Evolutionary conservation across 805 yeast species (phyloP), one percentile per base, ranked within the genome.

Genomic region (Dipodascus albidus): DNA sequence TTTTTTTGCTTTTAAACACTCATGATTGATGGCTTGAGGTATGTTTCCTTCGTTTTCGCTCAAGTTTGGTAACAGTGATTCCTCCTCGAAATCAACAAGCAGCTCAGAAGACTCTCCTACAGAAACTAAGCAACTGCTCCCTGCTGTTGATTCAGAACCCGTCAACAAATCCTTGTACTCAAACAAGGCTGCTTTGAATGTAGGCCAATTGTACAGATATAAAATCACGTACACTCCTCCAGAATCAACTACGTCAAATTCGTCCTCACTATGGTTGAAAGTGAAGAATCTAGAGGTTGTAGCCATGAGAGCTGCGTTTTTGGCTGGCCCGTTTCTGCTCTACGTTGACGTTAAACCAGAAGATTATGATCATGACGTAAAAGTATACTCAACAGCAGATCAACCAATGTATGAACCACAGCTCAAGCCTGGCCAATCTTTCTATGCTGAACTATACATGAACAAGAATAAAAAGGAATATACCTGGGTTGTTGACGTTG

Each of bases 251-350:
- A 53, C 52, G 48, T 53, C 55, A 3, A 27, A 11, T 27, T 11
- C 33, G 6, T 6, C 33, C 33, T 56, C 60, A 2, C 55, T 70
- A 9, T 66, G 64, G 61, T 53, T 70, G 9, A 76, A 79, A 52
- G 77, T 90, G 41, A 80, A 79, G 61, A 90, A 90, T 67, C 71
- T 70, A 2, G 96, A 89, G 65, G 78, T 80, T 58, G 70, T 86
- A 2, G 76, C 93, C 0, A 65, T 87, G 59, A 69, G 95, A 24
- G 95, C 97, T 0, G 85, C 96, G 1, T 87, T 83, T 61, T 67
- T 93, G 48, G 83, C 90, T 1, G 99, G 98, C 0, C 99, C 99
- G 0, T 91, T 81, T 64, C 74, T 87, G 1, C 68, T 93, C 3
- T 93, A 93, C 62, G 86, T 83, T 21, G 97, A 91, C 66, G 80